phyloP scores from a whole-genome alignment of 1,139 yeast genomes.

The Taphrina flavorubra region DNA sequence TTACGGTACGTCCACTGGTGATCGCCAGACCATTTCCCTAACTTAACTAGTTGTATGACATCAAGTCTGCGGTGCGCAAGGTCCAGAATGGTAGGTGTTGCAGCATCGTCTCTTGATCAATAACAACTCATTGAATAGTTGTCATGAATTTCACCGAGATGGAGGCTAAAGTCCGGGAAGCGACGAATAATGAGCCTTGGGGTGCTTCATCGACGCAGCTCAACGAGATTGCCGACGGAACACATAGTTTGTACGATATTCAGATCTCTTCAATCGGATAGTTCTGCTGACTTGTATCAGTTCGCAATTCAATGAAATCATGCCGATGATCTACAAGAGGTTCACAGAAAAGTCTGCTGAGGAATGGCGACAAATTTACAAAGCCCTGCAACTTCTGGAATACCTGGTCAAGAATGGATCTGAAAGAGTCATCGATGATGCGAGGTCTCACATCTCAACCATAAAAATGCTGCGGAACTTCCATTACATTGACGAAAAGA shows the following conservation, averaged over 20 bases:
- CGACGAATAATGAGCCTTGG: slow-evolving; percentile 97
- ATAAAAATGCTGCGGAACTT: slow-evolving; percentile 89
- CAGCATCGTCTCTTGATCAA: not conserved
- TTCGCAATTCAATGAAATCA: slow-evolving; percentile 56
- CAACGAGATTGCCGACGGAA: slow-evolving; percentile 93
- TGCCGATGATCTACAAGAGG: slow-evolving; percentile 59
- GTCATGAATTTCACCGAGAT: slow-evolving; percentile 93
- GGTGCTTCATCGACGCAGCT: slow-evolving; percentile 92
- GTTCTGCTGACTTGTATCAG: slow-evolving; percentile 44
- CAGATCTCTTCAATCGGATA: not conserved
- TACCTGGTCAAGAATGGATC: slow-evolving; percentile 90
- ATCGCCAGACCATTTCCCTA: too few species aligned
- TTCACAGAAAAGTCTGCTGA: slow-evolving; percentile 93
- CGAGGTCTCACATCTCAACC: slow-evolving; percentile 79
- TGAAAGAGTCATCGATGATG: slow-evolving; percentile 93
- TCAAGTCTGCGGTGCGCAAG: slow-evolving; percentile 94
- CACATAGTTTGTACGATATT: slow-evolving; percentile 69
- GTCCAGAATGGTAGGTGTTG: slow-evolving; percentile 77
- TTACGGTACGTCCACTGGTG: slow-evolving; percentile 13
- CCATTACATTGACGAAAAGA: slow-evolving; percentile 92
- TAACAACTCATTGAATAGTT: slow-evolving; percentile 52
- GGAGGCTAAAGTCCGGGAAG: slow-evolving; percentile 76
- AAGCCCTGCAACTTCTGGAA: slow-evolving; percentile 87
- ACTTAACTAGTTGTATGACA: slow-evolving; percentile 67
- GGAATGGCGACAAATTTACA: slow-evolving; percentile 98